Base-by-base conservation (phyloP, 2,329 filamentous ascomycete genomes). In the Penicillium janthinellum region DNA sequence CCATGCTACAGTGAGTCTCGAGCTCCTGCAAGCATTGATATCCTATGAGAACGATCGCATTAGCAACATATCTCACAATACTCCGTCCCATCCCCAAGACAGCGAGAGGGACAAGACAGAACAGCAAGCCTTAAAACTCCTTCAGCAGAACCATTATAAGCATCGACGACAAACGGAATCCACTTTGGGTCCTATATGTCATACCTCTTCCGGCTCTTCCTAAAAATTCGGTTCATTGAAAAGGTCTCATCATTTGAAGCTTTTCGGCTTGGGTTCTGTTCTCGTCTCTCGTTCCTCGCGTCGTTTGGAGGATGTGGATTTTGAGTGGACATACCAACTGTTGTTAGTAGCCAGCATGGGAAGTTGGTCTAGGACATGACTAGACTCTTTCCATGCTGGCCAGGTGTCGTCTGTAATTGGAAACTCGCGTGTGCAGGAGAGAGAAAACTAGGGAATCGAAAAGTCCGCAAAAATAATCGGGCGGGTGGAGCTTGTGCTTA, bases 181-280 rank as follows among this genome's bases (percentile, higher is more conserved):
- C 61, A 25, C 57, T 65, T 63, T 65, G 38, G 57, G 56, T 56
- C 59, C 60, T 51, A 55, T 48, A 67, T 73, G 77, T 56, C 77
- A 79, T 79, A 74, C 77, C 77, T 79, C 68, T 79, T 79, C 76
- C 77, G 77, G 77, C 77, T 79, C 77, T 79, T 79, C 77, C 77
- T 79, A 79, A 75, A 71, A 73, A 70, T 70, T 67, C 70, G 77
- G 76, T 78, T 78, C 75, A 66, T 70, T 69, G 69, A 69, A 25
- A 71, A 70, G 64, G 70, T 75, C 72, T 79, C 77, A 79, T 79
- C 77, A 79, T 79, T 70, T 55, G 64, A 68, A 67, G 58, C 55
- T 51, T 61, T 60, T 61, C 54, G 62, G 59, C 51, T 28, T 44
- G 48, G 59, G 53, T 56, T 54, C 35, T 58, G 37, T 45, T 58